Base-by-base conservation (phyloP, 164 flowering plant genomes). In the Nymphaea colorata region DNA sequence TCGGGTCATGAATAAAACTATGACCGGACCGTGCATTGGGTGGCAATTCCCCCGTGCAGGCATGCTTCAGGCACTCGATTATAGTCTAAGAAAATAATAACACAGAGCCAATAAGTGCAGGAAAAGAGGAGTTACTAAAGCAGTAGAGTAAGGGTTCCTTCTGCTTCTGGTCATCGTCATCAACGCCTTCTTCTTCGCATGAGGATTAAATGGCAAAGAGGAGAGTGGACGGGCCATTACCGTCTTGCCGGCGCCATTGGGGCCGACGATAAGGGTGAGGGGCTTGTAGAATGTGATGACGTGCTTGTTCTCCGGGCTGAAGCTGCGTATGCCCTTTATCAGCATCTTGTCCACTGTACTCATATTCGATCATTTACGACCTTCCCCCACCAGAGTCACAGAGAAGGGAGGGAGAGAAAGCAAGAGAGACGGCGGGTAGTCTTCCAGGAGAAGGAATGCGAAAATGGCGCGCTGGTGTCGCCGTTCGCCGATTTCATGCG, bases 271-370 rank as follows among this genome's bases (percentile, higher is more conserved):
- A 42, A 94, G 93, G 79, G 99, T 94, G 53, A 94, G 73, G 62
- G 99, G 96, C 69, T 65, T 87, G 86, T 85, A 94, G 89, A 91
- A 94, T 73, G 99, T 83, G 82, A 94, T 83, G 73, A 91, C 99
- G 75, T 86, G 75, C 76, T 82, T 86, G 84, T 94, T 94, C 70
- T 94, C 99, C 73, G 99, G 99, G 78, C 90, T 96, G 77, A 88
- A 94, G 73, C 96, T 89, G 79, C 99, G 90, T 78, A 94, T 94
- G 5, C 99, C 99, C 69, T 94, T 94, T 41, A 94, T 91, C 76
- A 94, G 76, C 99, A 94, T 94, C 76, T 94, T 94, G 61, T 94
- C 99, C 4, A 94, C 93, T 5, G 99, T 94, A 68, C 97, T 94
- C 99, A 94, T 94, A 68, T 83, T 84, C 5, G 25, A 3, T 17